Conservation (phyloP, 192 early-diverging fungal species). For the Backusella sp. region DNA sequence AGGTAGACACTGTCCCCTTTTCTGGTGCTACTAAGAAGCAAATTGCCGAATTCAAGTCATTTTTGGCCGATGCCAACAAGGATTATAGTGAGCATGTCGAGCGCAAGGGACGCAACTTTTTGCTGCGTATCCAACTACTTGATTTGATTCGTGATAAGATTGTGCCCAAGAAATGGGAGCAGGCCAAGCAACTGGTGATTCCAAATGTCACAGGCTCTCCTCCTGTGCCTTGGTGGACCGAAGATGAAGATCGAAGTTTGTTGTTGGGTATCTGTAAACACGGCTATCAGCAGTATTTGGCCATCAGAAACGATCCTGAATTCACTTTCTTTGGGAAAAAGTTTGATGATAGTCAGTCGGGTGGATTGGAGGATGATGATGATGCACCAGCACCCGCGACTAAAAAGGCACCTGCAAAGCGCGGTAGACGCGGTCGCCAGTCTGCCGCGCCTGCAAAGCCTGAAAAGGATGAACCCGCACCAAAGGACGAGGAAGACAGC, state of each 20-base stretch:
- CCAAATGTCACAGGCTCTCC: slow-evolving; percentile 62
- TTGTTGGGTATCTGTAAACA: slow-evolving; percentile 75
- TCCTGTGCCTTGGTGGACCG: slow-evolving; percentile 68
- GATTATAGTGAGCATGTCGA: slow-evolving; percentile 77
- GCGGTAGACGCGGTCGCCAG: not conserved
- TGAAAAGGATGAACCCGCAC: not conserved
- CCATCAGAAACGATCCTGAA: slow-evolving; percentile 50
- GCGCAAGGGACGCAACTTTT: slow-evolving; percentile 66
- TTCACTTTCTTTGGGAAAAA: slow-evolving; percentile 54
- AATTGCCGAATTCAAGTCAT: slow-evolving; percentile 64
- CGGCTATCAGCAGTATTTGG: slow-evolving; percentile 62
- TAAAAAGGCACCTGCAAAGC: not conserved
- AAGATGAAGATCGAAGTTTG: slow-evolving; percentile 74
- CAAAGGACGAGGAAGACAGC: not conserved
- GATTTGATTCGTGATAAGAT: slow-evolving; percentile 70
- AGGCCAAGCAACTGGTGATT: slow-evolving; percentile 60
- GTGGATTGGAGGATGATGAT: slow-evolving; percentile 35
- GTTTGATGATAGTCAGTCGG: slow-evolving; percentile 41
- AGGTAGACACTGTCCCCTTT: slow-evolving; percentile 57
- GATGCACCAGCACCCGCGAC: not conserved
- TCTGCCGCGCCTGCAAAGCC: not conserved
- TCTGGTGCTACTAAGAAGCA: slow-evolving; percentile 63
- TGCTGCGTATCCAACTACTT: slow-evolving; percentile 72
- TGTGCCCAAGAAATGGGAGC: slow-evolving; percentile 61
- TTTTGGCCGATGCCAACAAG: slow-evolving; percentile 64